A percentile compares a stretch with the other conserved stretches of the same genome.
Conservation (phyloP, 345 rosid genomes). For the Euphorbia tirucalli region DNA sequence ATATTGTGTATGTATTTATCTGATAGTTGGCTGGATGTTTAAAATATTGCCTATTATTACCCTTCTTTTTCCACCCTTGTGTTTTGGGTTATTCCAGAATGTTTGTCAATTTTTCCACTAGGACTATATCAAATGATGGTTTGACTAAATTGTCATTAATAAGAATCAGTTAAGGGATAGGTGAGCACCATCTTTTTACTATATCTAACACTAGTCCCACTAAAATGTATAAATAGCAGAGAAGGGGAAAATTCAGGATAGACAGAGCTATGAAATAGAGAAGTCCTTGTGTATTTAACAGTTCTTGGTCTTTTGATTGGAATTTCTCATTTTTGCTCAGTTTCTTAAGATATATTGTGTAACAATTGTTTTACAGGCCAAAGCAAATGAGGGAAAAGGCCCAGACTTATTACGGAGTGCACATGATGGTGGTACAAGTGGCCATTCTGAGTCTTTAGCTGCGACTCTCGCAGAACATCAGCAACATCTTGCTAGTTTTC, state of each 20-base stretch:
- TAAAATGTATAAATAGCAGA: background rate
- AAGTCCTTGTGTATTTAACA: background rate
- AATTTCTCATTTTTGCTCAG: constrained; percentile 3
- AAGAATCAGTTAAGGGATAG: background rate
- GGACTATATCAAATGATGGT: background rate
- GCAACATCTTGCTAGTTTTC: constrained; percentile 96
- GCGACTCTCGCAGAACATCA: constrained; percentile 92
- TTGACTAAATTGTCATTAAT: background rate
- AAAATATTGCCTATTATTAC: background rate
- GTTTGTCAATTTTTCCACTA: background rate
- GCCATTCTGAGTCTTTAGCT: constrained; percentile 90
- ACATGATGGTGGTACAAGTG: constrained; percentile 72
- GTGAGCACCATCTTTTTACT: background rate
- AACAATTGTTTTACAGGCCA: constrained; percentile 53
- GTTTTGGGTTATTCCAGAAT: background rate
- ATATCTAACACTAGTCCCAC: background rate
- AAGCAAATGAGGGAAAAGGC: constrained; percentile 97
- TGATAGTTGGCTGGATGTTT: background rate
- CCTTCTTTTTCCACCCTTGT: background rate
- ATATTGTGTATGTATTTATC: background rate
- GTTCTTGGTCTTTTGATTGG: constrained; percentile 8
- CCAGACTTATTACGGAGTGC: constrained; percentile 85
- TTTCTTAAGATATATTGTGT: constrained; percentile 7
- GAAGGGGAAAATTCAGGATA: background rate
- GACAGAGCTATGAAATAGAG: background rate